A percentile compares a stretch with the other conserved stretches of the same genome.
These are phyloP conservation scores for Penicillium oxalicum DNA, from an alignment of 2,329 filamentous ascomycete species.

Conservation along the genomic window DNA sequence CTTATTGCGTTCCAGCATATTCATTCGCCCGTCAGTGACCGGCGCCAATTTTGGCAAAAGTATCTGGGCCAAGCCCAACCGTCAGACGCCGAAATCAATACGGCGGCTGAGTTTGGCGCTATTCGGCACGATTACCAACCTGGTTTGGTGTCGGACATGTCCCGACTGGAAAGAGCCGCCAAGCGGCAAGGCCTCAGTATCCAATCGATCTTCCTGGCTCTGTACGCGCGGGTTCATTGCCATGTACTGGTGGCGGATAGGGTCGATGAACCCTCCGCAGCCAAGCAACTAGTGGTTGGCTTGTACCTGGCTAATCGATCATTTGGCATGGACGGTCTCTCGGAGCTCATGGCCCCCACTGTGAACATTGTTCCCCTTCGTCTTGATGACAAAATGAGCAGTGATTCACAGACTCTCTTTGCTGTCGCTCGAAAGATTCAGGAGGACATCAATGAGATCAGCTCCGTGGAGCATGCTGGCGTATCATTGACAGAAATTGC, in stretches of 20 bases:
- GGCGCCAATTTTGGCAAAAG: conserved; percentile 41
- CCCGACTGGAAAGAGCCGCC: conserved; percentile 39
- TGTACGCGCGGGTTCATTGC: conserved; percentile 53
- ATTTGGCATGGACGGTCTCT: conserved; percentile 45
- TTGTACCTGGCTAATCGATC: conserved; percentile 77
- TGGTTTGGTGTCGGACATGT: conserved; percentile 40
- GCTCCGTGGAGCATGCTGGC: conserved; percentile 48
- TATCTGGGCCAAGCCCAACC: conserved; percentile 29
- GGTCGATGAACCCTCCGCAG: conserved; percentile 5
- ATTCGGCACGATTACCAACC: conserved; percentile 43
- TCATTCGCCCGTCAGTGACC: conserved; percentile 21
- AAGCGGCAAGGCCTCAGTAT: conserved; percentile 55
- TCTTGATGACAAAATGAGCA: conserved; percentile 37
- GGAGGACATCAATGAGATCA: conserved; percentile 59
- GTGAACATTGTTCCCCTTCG: conserved; percentile 71
- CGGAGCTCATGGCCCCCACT: conserved; percentile 59
- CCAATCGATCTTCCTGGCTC: conserved; percentile 71
- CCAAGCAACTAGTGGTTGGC: conserved; percentile 57
- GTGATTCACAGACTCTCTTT: conserved; percentile 33
- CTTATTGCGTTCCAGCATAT: conserved; percentile 36
- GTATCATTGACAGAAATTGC: conserved; percentile 65
- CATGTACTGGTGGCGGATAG: conserved; percentile 12
- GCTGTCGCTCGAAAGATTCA: conserved; percentile 59
- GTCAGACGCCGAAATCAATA: neutral
- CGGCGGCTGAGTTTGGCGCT: conserved; percentile 8